Evolutionary conservation across 345 rosid species (phyloP).

Genomic region (Salix viminalis): DNA sequence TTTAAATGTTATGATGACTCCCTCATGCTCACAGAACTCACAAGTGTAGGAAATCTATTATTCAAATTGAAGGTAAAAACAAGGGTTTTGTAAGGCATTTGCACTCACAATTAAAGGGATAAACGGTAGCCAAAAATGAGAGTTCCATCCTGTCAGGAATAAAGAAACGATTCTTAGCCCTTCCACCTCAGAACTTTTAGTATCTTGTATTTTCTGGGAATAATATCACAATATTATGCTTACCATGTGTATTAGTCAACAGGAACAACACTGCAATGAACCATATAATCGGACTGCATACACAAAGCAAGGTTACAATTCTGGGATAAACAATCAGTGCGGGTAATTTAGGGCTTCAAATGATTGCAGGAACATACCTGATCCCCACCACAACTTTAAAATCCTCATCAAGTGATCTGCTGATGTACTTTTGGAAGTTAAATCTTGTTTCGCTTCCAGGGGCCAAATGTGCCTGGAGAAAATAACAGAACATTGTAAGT

Average conservation of each 20-base stretch:
- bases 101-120: slow-evolving; percentile 74
- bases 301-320: slow-evolving; percentile 9
- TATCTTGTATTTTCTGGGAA: background rate
- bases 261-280: slow-evolving; percentile 59
- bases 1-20: background rate
- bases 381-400: slow-evolving; percentile 86
- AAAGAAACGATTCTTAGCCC: background rate
- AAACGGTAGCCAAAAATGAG: slow-evolving; percentile 80
- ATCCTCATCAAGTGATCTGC: slow-evolving; percentile 81
- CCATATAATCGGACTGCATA: slow-evolving; percentile 78
- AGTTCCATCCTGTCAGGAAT: slow-evolving; percentile 47
- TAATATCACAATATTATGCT: slow-evolving; percentile 9
- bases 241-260: slow-evolving; percentile 77
- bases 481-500: background rate
- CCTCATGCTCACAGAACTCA: background rate
- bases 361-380: slow-evolving; percentile 36
- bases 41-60: background rate
- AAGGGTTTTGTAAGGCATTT: background rate
- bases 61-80: background rate
- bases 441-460: slow-evolving; percentile 64
- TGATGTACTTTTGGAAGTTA: slow-evolving; percentile 76
- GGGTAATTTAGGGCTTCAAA: background rate
- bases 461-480: slow-evolving; percentile 79
- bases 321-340: background rate
- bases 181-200: background rate